Base-by-base conservation (phyloP, 441 rosid species). In the Dalechampia spathulata region DNA sequence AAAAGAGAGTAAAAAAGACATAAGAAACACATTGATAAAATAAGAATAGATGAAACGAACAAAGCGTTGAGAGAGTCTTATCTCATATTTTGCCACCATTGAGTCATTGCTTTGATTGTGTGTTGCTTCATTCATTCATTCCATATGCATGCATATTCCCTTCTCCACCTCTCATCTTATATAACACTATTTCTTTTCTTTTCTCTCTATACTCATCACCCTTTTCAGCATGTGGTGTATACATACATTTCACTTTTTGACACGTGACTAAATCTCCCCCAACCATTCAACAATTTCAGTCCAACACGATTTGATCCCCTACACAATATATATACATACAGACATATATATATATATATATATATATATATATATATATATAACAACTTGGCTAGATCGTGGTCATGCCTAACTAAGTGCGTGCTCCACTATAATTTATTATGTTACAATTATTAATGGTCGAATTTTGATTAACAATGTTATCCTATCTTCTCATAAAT, bases 271-370 rank as follows among this genome's bases (percentile, higher is more conserved):
- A 46, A 43, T 52, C 42, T n/a, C 34, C 34, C 49, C 43, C 17
- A 38, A 51, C 49, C 40, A 45, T 43, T 42, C 36, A 47, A 43
- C 36, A 52, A 42, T 49, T 67, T 60, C 75, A 72, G 73, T 71
- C 75, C 76, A 60, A 38, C 70, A 80, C 80, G 81, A 57, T 58
- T 53, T 64, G 40, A 30, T 49, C 57, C 67, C 57, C 67, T 27
- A 57, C 4, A 63, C 70, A 3, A 42, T 10, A 17, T 27, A 6
- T 52, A 12, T 28, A 14, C 12, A 26, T 9, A 23, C 8, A 30
- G 34, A 30, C 4, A 30, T 3, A 30, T 30, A 30, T 3, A 3
- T 30, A 30, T 30, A 30, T 30, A 30, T 30, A 30, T 30, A 30
- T 3, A 30, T 30, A 30, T 30, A 30, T 8, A 30, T 30, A 30